These are phyloP conservation scores for Rhodomyrtus tomentosa DNA, from an alignment of 345 rosid genomes.

Conservation along the genomic window DNA sequence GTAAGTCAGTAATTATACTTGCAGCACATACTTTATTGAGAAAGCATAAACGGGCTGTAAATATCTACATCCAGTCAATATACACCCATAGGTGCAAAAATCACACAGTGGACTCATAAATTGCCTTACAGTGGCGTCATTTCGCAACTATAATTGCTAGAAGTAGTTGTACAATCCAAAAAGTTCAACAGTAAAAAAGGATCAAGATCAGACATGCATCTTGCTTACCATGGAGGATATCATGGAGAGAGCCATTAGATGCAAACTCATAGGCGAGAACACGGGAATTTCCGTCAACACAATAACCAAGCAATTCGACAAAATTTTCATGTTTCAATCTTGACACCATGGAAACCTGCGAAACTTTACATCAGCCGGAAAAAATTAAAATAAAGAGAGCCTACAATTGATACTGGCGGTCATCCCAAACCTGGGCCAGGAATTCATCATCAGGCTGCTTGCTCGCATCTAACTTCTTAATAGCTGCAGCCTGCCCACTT, in stretches of 20 bases:
- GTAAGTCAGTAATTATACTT: neutral
- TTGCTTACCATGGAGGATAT: slow-evolving; percentile 67
- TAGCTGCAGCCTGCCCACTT: slow-evolving; percentile 61
- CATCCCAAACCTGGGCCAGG: slow-evolving; percentile 56
- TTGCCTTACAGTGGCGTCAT: neutral
- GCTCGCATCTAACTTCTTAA: slow-evolving; percentile 84
- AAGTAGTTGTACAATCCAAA: neutral
- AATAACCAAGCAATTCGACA: slow-evolving; percentile 72
- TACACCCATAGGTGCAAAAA: neutral
- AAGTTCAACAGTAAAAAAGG: neutral
- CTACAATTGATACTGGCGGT: neutral
- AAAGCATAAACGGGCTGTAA: neutral
- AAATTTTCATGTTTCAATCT: slow-evolving; percentile 77
- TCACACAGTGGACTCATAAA: neutral
- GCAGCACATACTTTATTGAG: neutral
- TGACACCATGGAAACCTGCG: slow-evolving; percentile 89
- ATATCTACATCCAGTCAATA: neutral
- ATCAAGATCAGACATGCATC: neutral
- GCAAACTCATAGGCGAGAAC: slow-evolving; percentile 83
- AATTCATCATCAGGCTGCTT: slow-evolving; percentile 87
- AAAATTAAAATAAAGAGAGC: neutral
- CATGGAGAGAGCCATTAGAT: slow-evolving; percentile 91
- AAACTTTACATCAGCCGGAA: neutral
- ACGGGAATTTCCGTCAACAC: slow-evolving; percentile 73
- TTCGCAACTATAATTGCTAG: neutral